Percentiles rank a stretch among this genome's conserved stretches.
Conservation (phyloP, 2,329 filamentous ascomycete genomes). For the Fusarium newnesense region DNA sequence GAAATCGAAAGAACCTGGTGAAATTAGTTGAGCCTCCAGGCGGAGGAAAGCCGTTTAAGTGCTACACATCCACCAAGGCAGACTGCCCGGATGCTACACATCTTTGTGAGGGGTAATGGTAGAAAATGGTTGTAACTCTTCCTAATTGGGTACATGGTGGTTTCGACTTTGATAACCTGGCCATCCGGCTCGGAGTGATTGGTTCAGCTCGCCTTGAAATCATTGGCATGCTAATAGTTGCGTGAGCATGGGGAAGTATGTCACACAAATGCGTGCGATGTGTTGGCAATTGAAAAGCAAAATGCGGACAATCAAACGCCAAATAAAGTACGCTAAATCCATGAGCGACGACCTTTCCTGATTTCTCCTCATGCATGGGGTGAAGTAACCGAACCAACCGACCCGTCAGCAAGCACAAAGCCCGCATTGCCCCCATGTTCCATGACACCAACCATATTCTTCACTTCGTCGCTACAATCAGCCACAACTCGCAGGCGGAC, state of each 20-base stretch:
- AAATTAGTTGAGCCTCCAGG: no score
- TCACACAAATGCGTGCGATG: not conserved
- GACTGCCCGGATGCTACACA: no score
- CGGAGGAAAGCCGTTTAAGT: no score
- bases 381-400: not conserved
- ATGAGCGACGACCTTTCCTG: accelerated
- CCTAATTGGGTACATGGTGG: no score
- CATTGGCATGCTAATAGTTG: no score
- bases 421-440: accelerated
- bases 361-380: accelerated
- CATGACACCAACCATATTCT: accelerated
- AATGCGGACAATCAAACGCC: accelerated
- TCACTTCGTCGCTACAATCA: no score
- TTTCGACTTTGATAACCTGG: accelerated
- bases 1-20: no score
- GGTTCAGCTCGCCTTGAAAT: not conserved
- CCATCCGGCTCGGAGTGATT: accelerated
- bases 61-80: no score
- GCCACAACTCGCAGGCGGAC: accelerated
- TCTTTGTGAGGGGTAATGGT: no score
- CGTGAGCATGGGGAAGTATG: not conserved
- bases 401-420: accelerated
- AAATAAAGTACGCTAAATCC: accelerated
- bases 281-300: not conserved
- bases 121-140: no score